These are phyloP conservation scores for Ophiognomonia clavigignenti-juglandacearum DNA, from an alignment of 2,329 filamentous ascomycete species.

Conservation along the genomic window DNA sequence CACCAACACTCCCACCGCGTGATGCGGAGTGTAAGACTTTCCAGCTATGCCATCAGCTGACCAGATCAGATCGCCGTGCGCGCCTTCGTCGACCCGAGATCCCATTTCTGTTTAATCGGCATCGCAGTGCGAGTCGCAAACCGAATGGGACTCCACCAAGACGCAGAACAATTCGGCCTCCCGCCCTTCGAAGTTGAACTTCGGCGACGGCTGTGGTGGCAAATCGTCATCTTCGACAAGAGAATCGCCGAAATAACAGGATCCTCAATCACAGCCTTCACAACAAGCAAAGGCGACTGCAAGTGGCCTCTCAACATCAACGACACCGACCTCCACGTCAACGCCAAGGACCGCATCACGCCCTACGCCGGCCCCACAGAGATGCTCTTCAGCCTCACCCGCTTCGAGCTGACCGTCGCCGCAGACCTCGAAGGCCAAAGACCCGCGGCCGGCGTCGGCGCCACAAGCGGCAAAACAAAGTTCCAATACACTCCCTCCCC, in stretches of 20 bases:
- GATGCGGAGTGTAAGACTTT: too few relatives aligned
- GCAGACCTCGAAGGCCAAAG: slow-evolving; percentile 40
- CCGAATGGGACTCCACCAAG: slow-evolving; percentile 63
- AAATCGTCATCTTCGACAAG: slow-evolving; percentile 62
- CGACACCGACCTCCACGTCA: slow-evolving; percentile 52
- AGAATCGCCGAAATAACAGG: slow-evolving; percentile 64
- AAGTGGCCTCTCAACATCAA: slow-evolving; percentile 57
- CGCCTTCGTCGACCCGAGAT: slow-evolving; percentile 55
- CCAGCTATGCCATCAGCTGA: too few relatives aligned
- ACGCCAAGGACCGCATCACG: slow-evolving; percentile 49
- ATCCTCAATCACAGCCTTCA: slow-evolving; percentile 51
- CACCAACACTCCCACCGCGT: too few relatives aligned
- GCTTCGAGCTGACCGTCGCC: slow-evolving; percentile 52
- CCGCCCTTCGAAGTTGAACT: slow-evolving; percentile 62
- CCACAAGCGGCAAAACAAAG: slow-evolving; percentile 11
- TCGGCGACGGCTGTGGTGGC: slow-evolving; percentile 71
- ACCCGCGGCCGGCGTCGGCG: slow-evolving; percentile 5
- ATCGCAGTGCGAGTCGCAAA: slow-evolving; percentile 64
- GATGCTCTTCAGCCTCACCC: slow-evolving; percentile 54
- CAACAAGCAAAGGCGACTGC: slow-evolving; percentile 46
- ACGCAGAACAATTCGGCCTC: slow-evolving; percentile 47
- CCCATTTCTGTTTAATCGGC: slow-evolving; percentile 57
- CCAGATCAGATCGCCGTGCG: slow-evolving; percentile 47
- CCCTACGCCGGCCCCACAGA: slow-evolving; percentile 50
- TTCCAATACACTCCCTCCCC: slow-evolving; percentile 29